A percentile compares a stretch with the other conserved stretches of the same genome.
Conservation (phyloP, 257 asterid genomes). For the Nicotiana noctiflora region DNA sequence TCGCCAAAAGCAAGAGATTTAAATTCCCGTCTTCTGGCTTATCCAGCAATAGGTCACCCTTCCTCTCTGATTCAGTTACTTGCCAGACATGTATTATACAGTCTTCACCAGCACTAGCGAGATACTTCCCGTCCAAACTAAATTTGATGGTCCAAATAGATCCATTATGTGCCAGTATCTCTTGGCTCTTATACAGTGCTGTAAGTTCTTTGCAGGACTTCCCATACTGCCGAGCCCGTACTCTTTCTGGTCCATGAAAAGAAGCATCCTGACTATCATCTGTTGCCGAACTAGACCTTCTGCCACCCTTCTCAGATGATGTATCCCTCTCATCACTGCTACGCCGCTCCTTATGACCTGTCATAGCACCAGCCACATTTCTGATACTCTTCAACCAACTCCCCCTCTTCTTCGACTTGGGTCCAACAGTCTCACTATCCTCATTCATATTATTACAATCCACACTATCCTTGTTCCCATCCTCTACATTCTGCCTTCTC, state of each 20-base stretch:
- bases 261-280: conserved; percentile 94
- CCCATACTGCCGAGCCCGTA: conserved; percentile 83
- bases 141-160: conserved; percentile 95
- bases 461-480: conserved; percentile 50
- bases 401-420: conserved; percentile 61
- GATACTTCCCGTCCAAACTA: conserved; percentile 93
- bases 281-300: conserved; percentile 96
- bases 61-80: conserved; percentile 77
- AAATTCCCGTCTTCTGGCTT: conserved; percentile 80
- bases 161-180: conserved; percentile 86
- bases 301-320: conserved; percentile 91
- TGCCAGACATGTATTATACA: conserved; percentile 92
- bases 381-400: conserved; percentile 81
- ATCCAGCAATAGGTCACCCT: conserved; percentile 68
- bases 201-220: conserved; percentile 84
- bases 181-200: conserved; percentile 81
- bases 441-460: conserved; percentile 46
- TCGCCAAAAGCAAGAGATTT: conserved; percentile 53
- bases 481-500: conserved; percentile 92
- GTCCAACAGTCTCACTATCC: conserved; percentile 42
- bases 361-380: conserved; percentile 68
- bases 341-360: conserved; percentile 65
- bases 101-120: conserved; percentile 99
- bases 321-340: conserved; percentile 96
- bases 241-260: conserved; percentile 80